Base-by-base conservation (phyloP, 148 eudicot species). In the Rhododendron williamsianum region DNA sequence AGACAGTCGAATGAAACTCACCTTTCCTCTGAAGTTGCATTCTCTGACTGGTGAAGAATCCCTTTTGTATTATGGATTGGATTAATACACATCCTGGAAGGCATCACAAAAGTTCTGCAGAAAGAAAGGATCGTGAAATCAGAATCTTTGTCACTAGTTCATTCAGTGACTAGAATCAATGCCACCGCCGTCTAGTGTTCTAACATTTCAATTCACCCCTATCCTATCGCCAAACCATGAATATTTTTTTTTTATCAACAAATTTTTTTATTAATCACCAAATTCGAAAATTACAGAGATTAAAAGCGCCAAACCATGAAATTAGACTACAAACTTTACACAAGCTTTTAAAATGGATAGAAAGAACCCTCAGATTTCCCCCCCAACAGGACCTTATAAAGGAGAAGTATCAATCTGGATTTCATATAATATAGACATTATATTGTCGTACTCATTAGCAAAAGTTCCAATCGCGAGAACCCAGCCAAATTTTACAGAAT, bases 51-150 rank as follows among this genome's bases (percentile, higher is more conserved):
- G 89, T 92, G 94, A 86, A 94, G 92, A 86, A 92, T 84, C 81
- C 95, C 98, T 87, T 94, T 95, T 85, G 92, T 90, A 88, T 97
- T 97, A 90, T 97, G 99, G 82, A 91, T 88, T 48, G 98, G 99
- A 84, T 94, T 97, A 80, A 97, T 93, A 90, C 99, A 97, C 94
- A 97, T 95, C 88, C 98, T 89, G 52, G 98, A 92, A 87, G 99
- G 99, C 96, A 97, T 93, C 89, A 97, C 99, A 88, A 97, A 97
- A 51, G 96, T 97, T 89, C 99, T 97, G 91, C 89, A 89, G 63
- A 56, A 74, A 35, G 84, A 84, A 45, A 82, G 56, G 38, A 41
- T 80, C 27, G 12, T 8, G 87, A 82, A 15, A 33, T 49, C 72
- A 71, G 19, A 25, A 33, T 43, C 30, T 1, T 52, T 36, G 41